A percentile compares a stretch with the other conserved stretches of the same genome.
These are phyloP conservation scores for Scedosporium apiospermum DNA, from an alignment of 2,329 filamentous ascomycete genomes.

Conservation along the genomic window DNA sequence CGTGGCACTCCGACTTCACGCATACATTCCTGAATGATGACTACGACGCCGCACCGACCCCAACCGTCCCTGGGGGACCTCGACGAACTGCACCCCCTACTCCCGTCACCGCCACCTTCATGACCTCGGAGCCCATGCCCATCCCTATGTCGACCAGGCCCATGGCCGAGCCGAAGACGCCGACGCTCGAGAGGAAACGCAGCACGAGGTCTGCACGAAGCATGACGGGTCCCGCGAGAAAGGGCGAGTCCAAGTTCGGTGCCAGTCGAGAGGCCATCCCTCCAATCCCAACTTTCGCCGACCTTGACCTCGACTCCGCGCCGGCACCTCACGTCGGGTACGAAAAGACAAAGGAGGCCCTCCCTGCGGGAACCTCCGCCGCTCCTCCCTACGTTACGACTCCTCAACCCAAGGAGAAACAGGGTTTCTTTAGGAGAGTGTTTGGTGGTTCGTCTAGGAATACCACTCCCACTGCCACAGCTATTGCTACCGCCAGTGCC, in stretches of 20 bases:
- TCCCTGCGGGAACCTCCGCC: constrained; percentile 39
- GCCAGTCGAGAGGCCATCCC: neutral
- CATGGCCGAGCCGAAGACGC: constrained; percentile 9
- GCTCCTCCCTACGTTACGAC: constrained; percentile 30
- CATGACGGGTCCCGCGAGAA: constrained; percentile 19
- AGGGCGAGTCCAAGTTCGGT: constrained; percentile 4
- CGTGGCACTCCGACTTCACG: constrained; percentile 40
- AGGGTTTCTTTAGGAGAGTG: constrained; percentile 86
- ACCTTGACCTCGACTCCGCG: constrained; percentile 38
- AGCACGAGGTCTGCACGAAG: constrained; percentile 50
- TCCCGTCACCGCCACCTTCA: constrained; percentile 23
- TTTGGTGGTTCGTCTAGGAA: constrained; percentile 62
- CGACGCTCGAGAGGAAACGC: constrained; percentile 42
- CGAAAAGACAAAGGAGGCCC: constrained; percentile 46
- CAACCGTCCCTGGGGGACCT: constrained; percentile 73
- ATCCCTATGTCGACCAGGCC: constrained; percentile 9
- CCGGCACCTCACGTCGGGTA: constrained; percentile 51
- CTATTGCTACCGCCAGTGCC: constrained; percentile 2
- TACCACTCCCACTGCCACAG: constrained; percentile 13
- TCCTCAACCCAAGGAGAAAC: constrained; percentile 54
- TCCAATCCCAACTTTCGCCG: neutral
- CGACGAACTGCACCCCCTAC: constrained; percentile 35
- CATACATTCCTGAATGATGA: constrained; percentile 38
- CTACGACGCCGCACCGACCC: constrained; percentile 73
- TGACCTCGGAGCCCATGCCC: constrained; percentile 3